Conservation (phyloP, 2,329 filamentous ascomycete genomes). For the Cladosporium halotolerans region DNA sequence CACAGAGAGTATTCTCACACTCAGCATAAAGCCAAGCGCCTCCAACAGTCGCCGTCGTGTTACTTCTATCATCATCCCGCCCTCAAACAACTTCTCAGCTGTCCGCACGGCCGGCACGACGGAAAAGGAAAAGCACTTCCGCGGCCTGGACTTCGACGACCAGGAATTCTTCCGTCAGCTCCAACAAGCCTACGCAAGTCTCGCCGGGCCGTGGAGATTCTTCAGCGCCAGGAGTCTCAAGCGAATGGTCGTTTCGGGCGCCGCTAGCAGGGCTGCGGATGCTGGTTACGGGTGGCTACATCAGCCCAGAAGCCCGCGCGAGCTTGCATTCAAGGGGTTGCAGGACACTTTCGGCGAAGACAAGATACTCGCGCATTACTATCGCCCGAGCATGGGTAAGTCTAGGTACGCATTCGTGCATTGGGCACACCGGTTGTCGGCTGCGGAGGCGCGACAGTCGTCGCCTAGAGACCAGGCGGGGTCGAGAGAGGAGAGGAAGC, state of each 20-base stretch:
- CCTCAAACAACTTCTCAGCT: slow-evolving; percentile 22
- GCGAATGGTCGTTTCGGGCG: slow-evolving; percentile 24
- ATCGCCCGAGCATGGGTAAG: slow-evolving; percentile 28
- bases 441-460: slow-evolving; percentile 11
- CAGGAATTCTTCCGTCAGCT: slow-evolving; percentile 28
- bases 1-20: slow-evolving; percentile 27
- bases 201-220: slow-evolving; percentile 23
- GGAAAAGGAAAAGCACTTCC: not conserved
- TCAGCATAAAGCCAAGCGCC: slow-evolving; percentile 26
- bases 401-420: slow-evolving; percentile 39
- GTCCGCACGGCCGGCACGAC: slow-evolving; percentile 1
- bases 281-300: slow-evolving; percentile 26
- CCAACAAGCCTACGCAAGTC: slow-evolving; percentile 20
- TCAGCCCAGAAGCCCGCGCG: slow-evolving; percentile 23
- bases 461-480: too few relatives aligned
- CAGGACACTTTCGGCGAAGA: slow-evolving; percentile 35
- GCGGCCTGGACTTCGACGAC: slow-evolving; percentile 28
- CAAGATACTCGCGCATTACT: slow-evolving; percentile 32
- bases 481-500: slow-evolving; percentile 7
- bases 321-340: slow-evolving; percentile 25
- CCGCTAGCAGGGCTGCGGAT: slow-evolving; percentile 22
- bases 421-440: slow-evolving; percentile 35
- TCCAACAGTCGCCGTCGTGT: slow-evolving; percentile 19
- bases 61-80: slow-evolving; percentile 26
- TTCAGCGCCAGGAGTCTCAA: slow-evolving; percentile 29